Evolutionary conservation across 2,329 filamentous ascomycete genomes (phyloP), one percentile per base, ranked within the genome.

Genomic region (Aspergillus fumigatus): DNA sequence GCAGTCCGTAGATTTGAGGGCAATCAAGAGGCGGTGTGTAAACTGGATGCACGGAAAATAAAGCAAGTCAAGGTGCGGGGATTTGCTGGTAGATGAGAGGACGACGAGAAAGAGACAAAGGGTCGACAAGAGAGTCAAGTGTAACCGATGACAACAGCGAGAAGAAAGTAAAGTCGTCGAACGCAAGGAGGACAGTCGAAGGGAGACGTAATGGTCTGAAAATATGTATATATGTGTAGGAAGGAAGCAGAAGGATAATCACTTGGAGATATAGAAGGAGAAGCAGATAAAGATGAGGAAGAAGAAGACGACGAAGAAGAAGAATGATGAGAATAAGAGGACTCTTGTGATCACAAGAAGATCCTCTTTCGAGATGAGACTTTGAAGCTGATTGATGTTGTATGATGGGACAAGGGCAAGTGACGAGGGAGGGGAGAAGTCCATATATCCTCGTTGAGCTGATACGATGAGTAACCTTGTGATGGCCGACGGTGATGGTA

Each of bases 1-100:
- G 52, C 49, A 48, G 21, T 51, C 10, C 35, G 56, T 50, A 41
- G 50, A 47, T 43, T 26, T 29, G 43, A 52, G 32, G 25, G 47
- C 40, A 55, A 45, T 54, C 58, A 63, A 64, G 60, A 64, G 62
- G 62, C 62, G 62, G 62, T 64, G 62, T 64, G 62, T 59, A 59
- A 59, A 50, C 53, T 58, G 50, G 45, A 52, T 56, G 57, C 54
- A 57, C 49, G 59, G 53, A 35, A 54, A 53, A 59, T 47, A 59
- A 59, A 50, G 38, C 26, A 52, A 41, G 52, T 38, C 23, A 38
- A 55, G 52, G 56, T 59, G 59, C 60, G 58, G 60, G 62, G 62
- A 59, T 54, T 54, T 54, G 58, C 53, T 51, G 52, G 54, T 50
- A 53, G 57, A 45, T 45, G 23, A 47, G 43, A 47, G 59, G 58